Evolutionary conservation across 2,329 filamentous ascomycete species (phyloP).

Genomic region (Simplicillium sp.): DNA sequence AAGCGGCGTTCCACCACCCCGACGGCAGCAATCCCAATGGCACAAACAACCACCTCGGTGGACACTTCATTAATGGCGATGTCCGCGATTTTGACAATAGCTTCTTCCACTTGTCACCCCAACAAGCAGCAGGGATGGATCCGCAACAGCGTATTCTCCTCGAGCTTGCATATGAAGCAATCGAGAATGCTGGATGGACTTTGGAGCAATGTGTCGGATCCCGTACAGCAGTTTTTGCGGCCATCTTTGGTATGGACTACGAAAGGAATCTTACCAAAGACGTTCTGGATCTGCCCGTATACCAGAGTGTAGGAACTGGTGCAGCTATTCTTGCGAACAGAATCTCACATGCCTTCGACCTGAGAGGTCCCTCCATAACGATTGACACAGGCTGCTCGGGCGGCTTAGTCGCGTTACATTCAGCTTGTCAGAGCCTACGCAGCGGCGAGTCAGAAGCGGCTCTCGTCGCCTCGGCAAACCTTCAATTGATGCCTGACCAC

Average conservation of each 20-base stretch:
- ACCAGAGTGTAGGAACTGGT: conserved; percentile 19
- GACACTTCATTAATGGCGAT: too few species aligned
- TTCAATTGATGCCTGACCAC: too few species aligned
- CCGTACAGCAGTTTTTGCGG: not conserved
- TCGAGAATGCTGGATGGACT: conserved; percentile 1
- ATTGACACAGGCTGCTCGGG: conserved; percentile 28
- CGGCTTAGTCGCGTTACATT: conserved; percentile 17
- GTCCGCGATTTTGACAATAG: too few species aligned
- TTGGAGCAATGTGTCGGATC: not conserved
- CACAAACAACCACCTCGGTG: too few species aligned
- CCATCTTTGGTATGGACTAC: not conserved
- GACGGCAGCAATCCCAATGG: too few species aligned
- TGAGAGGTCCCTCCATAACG: conserved; percentile 22
- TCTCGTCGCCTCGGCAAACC: conserved; percentile 32
- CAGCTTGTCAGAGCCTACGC: conserved; percentile 22
- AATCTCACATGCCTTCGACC: conserved; percentile 25
- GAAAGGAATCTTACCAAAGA: not conserved
- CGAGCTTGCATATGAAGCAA: too few species aligned
- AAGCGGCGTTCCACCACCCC: too few species aligned
- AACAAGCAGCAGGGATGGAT: too few species aligned
- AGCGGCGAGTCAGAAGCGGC: conserved; percentile 33
- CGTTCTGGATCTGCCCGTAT: conserved; percentile 1
- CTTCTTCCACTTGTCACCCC: too few species aligned
- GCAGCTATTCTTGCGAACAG: conserved; percentile 22
- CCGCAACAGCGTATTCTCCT: too few species aligned